phyloP scores from a whole-genome alignment of 2,329 filamentous ascomycete species.

The Penicillium expansum region DNA sequence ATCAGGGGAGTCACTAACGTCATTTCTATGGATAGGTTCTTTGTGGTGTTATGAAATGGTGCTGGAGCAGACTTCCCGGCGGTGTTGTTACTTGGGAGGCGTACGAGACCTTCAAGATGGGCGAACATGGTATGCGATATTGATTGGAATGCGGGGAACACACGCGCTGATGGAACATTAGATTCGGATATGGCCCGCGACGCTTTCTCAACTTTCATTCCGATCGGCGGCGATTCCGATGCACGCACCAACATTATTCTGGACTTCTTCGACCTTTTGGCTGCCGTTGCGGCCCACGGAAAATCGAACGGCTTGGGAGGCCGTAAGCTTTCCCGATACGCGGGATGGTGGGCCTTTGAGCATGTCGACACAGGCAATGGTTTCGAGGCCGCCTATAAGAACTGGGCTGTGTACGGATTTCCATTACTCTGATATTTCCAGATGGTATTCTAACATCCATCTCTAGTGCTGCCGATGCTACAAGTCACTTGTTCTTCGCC shows the following conservation, averaged over 20 bases:
- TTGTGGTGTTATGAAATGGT: conserved; percentile 95
- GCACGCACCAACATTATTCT: conserved; percentile 86
- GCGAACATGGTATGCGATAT: conserved; percentile 70
- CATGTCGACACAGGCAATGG: conserved; percentile 81
- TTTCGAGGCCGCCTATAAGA: conserved; percentile 90
- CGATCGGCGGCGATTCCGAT: conserved; percentile 84
- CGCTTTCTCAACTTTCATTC: conserved; percentile 95
- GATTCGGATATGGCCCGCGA: conserved; percentile 90
- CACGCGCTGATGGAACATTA: conserved; percentile 41
- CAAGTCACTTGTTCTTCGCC: conserved; percentile 96
- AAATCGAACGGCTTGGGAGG: conserved; percentile 92
- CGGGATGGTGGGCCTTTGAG: conserved; percentile 98
- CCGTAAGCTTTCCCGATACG: conserved; percentile 89
- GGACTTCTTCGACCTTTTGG: conserved; percentile 91
- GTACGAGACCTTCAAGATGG: conserved; percentile 92
- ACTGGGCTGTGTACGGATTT: conserved; percentile 69
- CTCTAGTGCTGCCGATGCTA: conserved; percentile 81
- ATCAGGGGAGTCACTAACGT: not conserved
- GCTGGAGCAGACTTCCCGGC: conserved; percentile 87
- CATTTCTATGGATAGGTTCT: conserved; percentile 64
- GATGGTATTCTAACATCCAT: conserved; percentile 29
- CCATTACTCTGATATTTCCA: not conserved
- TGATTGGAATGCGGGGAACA: conserved; percentile 2
- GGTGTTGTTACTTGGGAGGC: conserved; percentile 96
- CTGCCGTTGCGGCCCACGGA: conserved; percentile 86